Evolutionary conservation across 352 stramenopile species (phyloP).

Genomic region (Globisporangium camurandrum): DNA sequence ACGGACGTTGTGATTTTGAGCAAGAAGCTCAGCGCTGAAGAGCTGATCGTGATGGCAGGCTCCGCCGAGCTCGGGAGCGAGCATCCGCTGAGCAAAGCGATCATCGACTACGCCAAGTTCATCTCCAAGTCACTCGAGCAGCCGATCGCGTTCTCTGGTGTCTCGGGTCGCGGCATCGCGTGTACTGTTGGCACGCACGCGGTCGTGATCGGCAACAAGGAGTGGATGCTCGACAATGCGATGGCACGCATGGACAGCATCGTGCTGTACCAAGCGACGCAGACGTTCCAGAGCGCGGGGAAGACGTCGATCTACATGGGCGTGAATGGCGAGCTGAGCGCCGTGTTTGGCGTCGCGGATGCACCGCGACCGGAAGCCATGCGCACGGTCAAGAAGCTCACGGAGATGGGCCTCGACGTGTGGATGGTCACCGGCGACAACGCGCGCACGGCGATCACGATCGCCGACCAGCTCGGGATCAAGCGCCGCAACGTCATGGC

Average conservation of each 20-base stretch:
- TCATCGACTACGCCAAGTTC: constrained; percentile 89
- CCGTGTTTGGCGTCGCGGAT: constrained; percentile 81
- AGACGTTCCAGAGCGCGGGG: constrained; percentile 83
- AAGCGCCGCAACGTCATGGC: constrained; percentile 90
- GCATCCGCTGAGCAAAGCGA: constrained; percentile 91
- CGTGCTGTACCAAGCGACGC: constrained; percentile 59
- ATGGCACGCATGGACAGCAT: constrained; percentile 67
- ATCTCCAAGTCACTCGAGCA: constrained; percentile 70
- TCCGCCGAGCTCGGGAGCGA: constrained; percentile 92
- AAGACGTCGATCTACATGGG: constrained; percentile 95
- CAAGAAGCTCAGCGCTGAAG: constrained; percentile 70
- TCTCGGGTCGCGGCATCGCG: constrained; percentile 86
- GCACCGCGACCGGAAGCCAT: constrained; percentile 88
- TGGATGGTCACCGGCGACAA: constrained; percentile 99
- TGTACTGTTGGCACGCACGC: constrained; percentile 60
- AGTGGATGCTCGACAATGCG: constrained; percentile 82
- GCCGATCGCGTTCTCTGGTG: constrained; percentile 65
- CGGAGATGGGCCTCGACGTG: constrained; percentile 89
- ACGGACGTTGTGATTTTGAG: constrained; percentile 79
- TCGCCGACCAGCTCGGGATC: constrained; percentile 93
- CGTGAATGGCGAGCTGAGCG: constrained; percentile 69
- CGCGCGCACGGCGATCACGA: constrained; percentile 86
- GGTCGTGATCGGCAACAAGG: constrained; percentile 90
- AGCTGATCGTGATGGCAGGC: constrained; percentile 83
- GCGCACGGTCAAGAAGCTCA: constrained; percentile 86